A percentile compares a stretch with the other conserved stretches of the same genome.
These are phyloP conservation scores for Ceratocystis variospora DNA, from an alignment of 2,329 filamentous ascomycete genomes.

Conservation along the genomic window DNA sequence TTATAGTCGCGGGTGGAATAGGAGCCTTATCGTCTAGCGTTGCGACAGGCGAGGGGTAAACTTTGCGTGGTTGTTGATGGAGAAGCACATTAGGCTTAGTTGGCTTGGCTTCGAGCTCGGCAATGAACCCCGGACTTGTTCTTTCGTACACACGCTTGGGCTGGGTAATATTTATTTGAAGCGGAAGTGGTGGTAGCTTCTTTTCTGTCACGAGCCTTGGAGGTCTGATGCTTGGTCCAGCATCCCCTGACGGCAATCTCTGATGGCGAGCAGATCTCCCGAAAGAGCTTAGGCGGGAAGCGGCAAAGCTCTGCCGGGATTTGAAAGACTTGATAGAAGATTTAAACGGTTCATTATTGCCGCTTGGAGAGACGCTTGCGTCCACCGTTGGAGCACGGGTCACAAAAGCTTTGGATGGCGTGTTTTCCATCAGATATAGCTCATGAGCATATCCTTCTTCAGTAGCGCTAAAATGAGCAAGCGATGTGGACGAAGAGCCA, in stretches of 20 bases:
- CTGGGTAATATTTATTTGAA: conserved; percentile 1
- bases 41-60: not conserved
- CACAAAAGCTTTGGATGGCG: conserved; percentile 21
- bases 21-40: not conserved
- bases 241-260: conserved; percentile 14
- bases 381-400: not conserved
- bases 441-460: conserved; percentile 10
- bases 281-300: not conserved
- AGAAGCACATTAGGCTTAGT: not conserved
- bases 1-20: not conserved
- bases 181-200: conserved; percentile 11
- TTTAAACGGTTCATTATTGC: not conserved
- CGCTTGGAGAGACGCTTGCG: not conserved
- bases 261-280: conserved; percentile 5
- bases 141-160: not conserved
- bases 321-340: not conserved
- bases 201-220: not conserved
- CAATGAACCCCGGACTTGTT: not conserved
- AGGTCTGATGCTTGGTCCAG: not conserved
- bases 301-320: not conserved
- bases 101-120: not conserved
- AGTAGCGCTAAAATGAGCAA: conserved; percentile 18
- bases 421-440: conserved; percentile 18
- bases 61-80: not conserved
- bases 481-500: not conserved